Conservation (phyloP, 2,329 filamentous ascomycete genomes). For the Cryoendolithus antarcticus region DNA sequence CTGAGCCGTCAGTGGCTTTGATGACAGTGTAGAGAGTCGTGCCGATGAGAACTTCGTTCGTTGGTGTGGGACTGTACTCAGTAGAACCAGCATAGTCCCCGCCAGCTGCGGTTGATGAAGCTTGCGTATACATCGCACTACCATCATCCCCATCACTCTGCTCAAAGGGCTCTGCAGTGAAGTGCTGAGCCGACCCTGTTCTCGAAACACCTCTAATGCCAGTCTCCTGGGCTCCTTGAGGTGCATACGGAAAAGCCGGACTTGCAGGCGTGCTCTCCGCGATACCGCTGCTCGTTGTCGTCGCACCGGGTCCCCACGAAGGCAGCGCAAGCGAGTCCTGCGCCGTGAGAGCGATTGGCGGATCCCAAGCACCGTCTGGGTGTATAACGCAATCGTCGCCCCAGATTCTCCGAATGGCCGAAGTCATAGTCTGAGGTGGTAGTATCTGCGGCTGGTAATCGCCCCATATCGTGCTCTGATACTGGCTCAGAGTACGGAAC, state of each 20-base stretch:
- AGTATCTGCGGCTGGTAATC: constrained; percentile 13
- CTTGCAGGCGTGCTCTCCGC: constrained; percentile 1
- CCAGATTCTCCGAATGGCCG: constrained; percentile 7
- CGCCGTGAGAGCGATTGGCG: constrained; percentile 8
- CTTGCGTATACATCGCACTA: too few species aligned
- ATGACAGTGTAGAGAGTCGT: too few species aligned
- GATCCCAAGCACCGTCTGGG: constrained; percentile 11
- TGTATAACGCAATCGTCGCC: constrained; percentile 7
- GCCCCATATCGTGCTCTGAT: constrained; percentile 10
- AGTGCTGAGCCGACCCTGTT: too few species aligned
- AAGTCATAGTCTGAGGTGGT: constrained; percentile 4
- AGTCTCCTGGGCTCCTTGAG: too few species aligned
- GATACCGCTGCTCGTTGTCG: neutral
- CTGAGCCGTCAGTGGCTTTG: too few species aligned
- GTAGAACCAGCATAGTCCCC: too few species aligned
- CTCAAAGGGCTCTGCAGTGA: too few species aligned
- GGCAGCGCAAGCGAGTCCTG: constrained; percentile 1
- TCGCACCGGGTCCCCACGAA: neutral
- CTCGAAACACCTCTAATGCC: too few species aligned
- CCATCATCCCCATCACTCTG: too few species aligned
- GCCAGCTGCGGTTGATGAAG: too few species aligned
- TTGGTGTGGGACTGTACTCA: too few species aligned
- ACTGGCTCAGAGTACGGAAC: constrained; percentile 3
- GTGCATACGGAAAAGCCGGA: neutral
- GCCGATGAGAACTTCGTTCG: too few species aligned